Evolutionary conservation across 768 basidiomycete species (phyloP), one percentile per base, ranked within the genome.

Genomic region (Zangia roseola): DNA sequence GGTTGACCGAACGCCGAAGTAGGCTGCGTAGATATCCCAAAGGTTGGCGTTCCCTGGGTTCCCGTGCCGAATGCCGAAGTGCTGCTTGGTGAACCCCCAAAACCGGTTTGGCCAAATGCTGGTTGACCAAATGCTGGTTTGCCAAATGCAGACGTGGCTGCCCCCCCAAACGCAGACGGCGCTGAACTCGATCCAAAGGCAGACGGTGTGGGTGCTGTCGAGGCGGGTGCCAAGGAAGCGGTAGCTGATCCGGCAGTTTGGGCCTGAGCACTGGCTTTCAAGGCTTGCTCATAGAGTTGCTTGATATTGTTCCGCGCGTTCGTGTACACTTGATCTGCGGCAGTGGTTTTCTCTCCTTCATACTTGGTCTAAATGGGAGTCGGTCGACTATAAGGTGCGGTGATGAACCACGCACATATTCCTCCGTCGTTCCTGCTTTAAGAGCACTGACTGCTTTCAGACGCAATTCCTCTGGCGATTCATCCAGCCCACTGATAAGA

Each of bases 391-490:
- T 20, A 34, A 17, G 20, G n/a, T 10, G 20, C 2, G 10, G 6
- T 34, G 21, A 28, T 23, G 16, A 5, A n/a, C 16, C 12, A 74
- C 85, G 54, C 55, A 91, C 91, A 65, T 93, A 93, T 73, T 83
- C 81, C 33, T 78, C 74, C 7, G 71, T 55, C 41, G 75, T 82
- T 17, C 82, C 82, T 8, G 74, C 71, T 51, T 76, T 73, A 19
- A 78, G 54, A 1, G 88, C 85, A 8, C 71, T 65, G 3, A 74
- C 72, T 6, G 87, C 87, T 53, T 77, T 82, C 31, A 85, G 70
- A 37, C 88, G 76, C 38, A 94, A 68, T 65, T 97, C 93, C 59
- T 94, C 93, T 0, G 79, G 79, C 0, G 84, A 87, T 52, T 85
- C 74, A 54, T 97, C 92, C 26, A 86, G 66, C 3, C 81, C 83